A percentile compares a stretch with the other conserved stretches of the same genome.
Conservation (phyloP, 345 rosid species). For the Geranium rotundifolium region DNA sequence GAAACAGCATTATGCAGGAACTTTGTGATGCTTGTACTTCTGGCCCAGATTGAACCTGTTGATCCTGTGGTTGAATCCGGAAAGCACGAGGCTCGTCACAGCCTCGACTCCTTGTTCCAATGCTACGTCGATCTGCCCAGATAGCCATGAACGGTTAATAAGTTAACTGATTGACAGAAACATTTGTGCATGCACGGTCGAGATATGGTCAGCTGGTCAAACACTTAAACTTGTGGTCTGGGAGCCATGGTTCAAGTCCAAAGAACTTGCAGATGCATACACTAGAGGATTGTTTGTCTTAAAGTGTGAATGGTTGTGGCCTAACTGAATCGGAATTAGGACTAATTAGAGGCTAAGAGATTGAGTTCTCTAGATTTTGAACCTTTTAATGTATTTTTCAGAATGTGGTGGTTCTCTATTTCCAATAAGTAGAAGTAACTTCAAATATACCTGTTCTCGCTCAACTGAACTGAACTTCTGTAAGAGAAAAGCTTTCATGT, state of each 20-base stretch:
- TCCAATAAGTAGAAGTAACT: background rate
- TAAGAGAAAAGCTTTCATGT: constrained; percentile 82
- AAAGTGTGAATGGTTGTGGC: too few species aligned
- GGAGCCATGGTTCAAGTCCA: too few species aligned
- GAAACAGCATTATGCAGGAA: too few species aligned
- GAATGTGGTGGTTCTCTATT: too few species aligned
- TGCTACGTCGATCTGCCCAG: constrained; percentile 48
- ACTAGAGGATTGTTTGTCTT: too few species aligned
- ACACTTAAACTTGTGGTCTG: too few species aligned
- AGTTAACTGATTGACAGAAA: background rate
- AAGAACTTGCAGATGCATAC: too few species aligned
- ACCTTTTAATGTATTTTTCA: too few species aligned
- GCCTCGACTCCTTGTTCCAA: constrained; percentile 65
- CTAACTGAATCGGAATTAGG: too few species aligned
- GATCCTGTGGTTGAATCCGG: constrained; percentile 45
- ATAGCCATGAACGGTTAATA: background rate
- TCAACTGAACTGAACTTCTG: constrained; percentile 70
- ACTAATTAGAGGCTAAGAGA: too few species aligned
- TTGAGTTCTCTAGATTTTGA: too few species aligned
- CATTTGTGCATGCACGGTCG: background rate
- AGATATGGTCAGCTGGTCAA: too few species aligned
- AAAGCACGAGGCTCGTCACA: constrained; percentile 41
- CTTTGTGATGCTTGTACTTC: constrained; percentile 65
- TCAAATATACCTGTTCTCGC: constrained; percentile 45
- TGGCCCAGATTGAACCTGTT: constrained; percentile 66